Conservation (phyloP, 768 basidiomycete genomes). For the Imleria badia region DNA sequence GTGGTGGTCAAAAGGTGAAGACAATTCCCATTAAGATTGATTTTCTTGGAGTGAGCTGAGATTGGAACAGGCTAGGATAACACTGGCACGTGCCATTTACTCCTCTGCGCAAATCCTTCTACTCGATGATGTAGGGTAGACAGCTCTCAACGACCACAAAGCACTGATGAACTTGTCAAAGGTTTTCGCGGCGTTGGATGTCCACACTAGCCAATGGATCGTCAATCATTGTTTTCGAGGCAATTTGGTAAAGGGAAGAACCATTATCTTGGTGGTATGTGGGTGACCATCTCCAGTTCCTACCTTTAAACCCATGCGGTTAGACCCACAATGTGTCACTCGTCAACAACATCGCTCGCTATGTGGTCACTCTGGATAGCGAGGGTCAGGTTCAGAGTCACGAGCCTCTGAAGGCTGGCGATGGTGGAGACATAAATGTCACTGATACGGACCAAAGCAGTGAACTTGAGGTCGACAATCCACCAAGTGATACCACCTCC, state of each 20-base stretch:
- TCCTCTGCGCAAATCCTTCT: constrained; percentile 59
- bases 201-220: constrained; percentile 50
- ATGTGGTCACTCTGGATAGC: constrained; percentile 51
- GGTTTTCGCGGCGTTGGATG: constrained; percentile 57
- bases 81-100: constrained; percentile 58
- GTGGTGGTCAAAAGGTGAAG: constrained; percentile 15
- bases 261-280: constrained; percentile 11
- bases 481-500: constrained; percentile 7
- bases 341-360: constrained; percentile 19
- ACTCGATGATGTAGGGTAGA: constrained; percentile 58
- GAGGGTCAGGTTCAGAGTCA: constrained; percentile 52
- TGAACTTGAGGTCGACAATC: neutral
- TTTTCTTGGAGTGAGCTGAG: neutral
- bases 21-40: neutral
- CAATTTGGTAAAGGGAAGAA: constrained; percentile 3
- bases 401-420: constrained; percentile 39
- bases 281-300: neutral
- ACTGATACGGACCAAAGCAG: neutral
- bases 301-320: neutral
- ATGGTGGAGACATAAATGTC: neutral
- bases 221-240: constrained; percentile 42
- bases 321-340: constrained; percentile 36
- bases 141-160: neutral
- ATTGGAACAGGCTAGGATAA: constrained; percentile 42
- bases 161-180: neutral